phyloP scores from a whole-genome alignment of 176 grass and related monocot genomes.

The Rhipidocladum racemiflorum region DNA sequence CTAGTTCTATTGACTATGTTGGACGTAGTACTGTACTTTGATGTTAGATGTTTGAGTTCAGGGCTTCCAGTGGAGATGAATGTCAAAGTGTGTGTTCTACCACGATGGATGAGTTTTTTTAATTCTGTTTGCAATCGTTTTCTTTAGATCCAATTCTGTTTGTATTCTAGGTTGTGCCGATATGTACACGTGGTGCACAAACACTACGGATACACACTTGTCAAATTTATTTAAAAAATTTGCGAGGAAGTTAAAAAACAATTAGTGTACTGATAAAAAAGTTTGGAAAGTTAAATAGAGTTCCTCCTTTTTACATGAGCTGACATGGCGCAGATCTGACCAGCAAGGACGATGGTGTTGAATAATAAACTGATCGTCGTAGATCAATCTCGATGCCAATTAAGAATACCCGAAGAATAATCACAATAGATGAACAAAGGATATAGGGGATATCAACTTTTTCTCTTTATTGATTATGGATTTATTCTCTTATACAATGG shows the following conservation, averaged over 20 bases:
- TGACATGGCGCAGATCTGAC: not conserved
- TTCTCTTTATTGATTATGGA: too few relatives aligned
- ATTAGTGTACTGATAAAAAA: not conserved
- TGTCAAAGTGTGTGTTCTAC: not conserved
- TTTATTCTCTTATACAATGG: too few relatives aligned
- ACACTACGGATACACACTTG: not conserved
- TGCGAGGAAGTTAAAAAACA: not conserved
- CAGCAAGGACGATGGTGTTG: too few relatives aligned
- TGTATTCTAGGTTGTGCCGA: not conserved
- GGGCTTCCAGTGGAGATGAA: not conserved
- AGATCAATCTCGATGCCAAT: too few relatives aligned
- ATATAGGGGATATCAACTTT: too few relatives aligned
- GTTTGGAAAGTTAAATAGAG: not conserved
- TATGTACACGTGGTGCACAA: not conserved
- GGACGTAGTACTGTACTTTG: conserved; percentile 1
- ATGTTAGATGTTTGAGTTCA: conserved; percentile 28
- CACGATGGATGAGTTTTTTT: not conserved
- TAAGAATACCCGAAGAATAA: too few relatives aligned
- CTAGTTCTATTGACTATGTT: conserved; percentile 36
- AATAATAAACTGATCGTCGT: too few relatives aligned
- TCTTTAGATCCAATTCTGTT: not conserved
- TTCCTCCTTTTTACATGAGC: not conserved
- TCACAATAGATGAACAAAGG: too few relatives aligned
- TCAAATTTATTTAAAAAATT: not conserved
- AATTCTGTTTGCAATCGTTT: not conserved